phyloP scores from a whole-genome alignment of 805 yeast species.

The Ogataea pini region DNA sequence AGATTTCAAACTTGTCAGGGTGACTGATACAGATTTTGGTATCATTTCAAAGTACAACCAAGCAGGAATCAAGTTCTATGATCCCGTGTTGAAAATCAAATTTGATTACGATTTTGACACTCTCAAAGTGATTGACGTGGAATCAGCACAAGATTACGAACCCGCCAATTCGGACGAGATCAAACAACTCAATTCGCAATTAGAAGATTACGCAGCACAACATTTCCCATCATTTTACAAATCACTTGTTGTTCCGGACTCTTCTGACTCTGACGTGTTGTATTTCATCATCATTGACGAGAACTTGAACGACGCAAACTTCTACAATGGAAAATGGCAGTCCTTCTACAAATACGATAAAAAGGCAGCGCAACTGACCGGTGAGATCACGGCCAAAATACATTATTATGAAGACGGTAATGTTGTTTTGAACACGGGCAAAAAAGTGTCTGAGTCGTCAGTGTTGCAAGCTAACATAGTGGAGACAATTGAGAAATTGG shows the following conservation, averaged over 20 bases:
- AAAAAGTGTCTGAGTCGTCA: slow-evolving; percentile 34
- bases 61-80: slow-evolving; percentile 54
- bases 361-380: slow-evolving; percentile 41
- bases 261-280: slow-evolving; percentile 34
- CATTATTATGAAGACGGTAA: slow-evolving; percentile 97
- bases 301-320: slow-evolving; percentile 71
- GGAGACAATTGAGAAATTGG: slow-evolving; percentile 53
- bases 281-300: slow-evolving; percentile 66
- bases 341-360: slow-evolving; percentile 56
- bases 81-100: slow-evolving; percentile 45
- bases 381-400: slow-evolving; percentile 65
- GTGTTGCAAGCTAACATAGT: slow-evolving; percentile 33
- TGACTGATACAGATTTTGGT: slow-evolving; percentile 27
- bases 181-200: slow-evolving; percentile 24
- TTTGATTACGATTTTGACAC: slow-evolving; percentile 62
- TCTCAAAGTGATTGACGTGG: slow-evolving; percentile 53
- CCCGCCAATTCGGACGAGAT: slow-evolving; percentile 17
- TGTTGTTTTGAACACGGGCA: slow-evolving; percentile 65
- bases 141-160: slow-evolving; percentile 25
- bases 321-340: slow-evolving; percentile 88
- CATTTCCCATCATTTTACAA: slow-evolving; percentile 64
- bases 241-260: slow-evolving; percentile 44
- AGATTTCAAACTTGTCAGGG: slow-evolving; percentile 35
- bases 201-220: slow-evolving; percentile 55
- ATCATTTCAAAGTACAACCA: slow-evolving; percentile 53